These are phyloP conservation scores for Magnaporthiopsis incrustans DNA, from an alignment of 2,329 filamentous ascomycete genomes.

Conservation along the genomic window DNA sequence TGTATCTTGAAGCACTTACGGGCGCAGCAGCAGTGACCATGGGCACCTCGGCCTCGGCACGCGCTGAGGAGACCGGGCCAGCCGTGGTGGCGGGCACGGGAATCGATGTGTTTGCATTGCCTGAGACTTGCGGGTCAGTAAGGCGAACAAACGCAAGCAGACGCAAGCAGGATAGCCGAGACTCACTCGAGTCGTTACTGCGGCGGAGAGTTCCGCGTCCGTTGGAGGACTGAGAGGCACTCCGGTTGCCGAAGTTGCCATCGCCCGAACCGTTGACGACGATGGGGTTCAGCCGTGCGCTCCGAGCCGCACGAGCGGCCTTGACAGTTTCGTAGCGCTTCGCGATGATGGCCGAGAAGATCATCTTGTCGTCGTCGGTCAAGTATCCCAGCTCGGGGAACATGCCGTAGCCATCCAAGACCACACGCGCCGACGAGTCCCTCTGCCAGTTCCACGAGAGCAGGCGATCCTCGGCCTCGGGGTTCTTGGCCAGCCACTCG, in stretches of 20 bases:
- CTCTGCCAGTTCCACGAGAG: slow-evolving; percentile 24
- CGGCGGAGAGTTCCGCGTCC: background rate
- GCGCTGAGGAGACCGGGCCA: background rate
- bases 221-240: background rate
- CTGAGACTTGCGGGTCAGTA: background rate
- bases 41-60: no score
- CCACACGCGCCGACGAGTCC: background rate
- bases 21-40: background rate
- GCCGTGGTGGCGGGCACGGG: background rate
- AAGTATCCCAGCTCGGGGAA: background rate
- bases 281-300: background rate
- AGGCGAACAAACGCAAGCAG: no score
- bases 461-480: slow-evolving; percentile 18
- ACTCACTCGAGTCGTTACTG: background rate
- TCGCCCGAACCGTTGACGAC: background rate
- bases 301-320: background rate
- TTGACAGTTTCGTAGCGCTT: background rate
- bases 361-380: background rate
- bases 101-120: background rate
- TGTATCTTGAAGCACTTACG: background rate
- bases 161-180: no score
- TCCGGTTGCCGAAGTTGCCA: no score
- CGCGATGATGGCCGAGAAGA: background rate
- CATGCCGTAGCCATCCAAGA: background rate
- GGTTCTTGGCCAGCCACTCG: slow-evolving; percentile 22